Percentiles rank a stretch among this genome's conserved stretches.
Evolutionary conservation across 768 basidiomycete genomes (phyloP).

Genomic region (Collybiopsis luxurians): DNA sequence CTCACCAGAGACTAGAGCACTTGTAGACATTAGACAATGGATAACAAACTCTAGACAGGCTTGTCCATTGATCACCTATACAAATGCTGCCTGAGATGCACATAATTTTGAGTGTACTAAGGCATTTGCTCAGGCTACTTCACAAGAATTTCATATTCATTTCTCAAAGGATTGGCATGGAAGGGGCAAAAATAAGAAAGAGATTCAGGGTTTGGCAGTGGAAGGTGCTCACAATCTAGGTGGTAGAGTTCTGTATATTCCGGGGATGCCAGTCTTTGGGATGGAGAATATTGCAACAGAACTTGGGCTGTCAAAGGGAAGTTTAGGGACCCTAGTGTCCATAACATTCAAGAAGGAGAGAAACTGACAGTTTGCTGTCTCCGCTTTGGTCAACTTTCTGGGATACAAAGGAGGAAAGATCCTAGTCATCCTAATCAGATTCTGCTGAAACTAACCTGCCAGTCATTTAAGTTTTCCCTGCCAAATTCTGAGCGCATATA

Average conservation of each 20-base stretch:
- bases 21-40: constrained; percentile 6
- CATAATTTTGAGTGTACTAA: constrained; percentile 7
- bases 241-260: constrained; percentile 9
- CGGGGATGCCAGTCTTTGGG: constrained; percentile 10
- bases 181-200: neutral
- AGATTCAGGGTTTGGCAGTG: constrained; percentile 5
- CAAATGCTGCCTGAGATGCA: constrained; percentile 5
- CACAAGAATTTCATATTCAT: constrained; percentile 5
- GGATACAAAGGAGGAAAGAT: neutral
- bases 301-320: neutral
- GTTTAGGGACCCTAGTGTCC: too few species aligned
- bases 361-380: neutral
- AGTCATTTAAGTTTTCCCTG: constrained; percentile 2
- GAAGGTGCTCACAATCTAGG: constrained; percentile 10
- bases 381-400: constrained; percentile 10
- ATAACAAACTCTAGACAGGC: neutral
- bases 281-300: constrained; percentile 10
- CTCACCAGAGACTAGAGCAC: neutral
- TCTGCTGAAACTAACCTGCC: neutral
- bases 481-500: constrained; percentile 6
- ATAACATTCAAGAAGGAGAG: too few species aligned
- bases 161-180: constrained; percentile 7
- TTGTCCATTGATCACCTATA: constrained; percentile 9
- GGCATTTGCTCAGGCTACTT: constrained; percentile 10
- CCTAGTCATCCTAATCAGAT: constrained; percentile 7